A percentile compares a stretch with the other conserved stretches of the same genome.
These are phyloP conservation scores for Phaffia tasmanica DNA, from an alignment of 768 basidiomycete species.

Conservation along the genomic window DNA sequence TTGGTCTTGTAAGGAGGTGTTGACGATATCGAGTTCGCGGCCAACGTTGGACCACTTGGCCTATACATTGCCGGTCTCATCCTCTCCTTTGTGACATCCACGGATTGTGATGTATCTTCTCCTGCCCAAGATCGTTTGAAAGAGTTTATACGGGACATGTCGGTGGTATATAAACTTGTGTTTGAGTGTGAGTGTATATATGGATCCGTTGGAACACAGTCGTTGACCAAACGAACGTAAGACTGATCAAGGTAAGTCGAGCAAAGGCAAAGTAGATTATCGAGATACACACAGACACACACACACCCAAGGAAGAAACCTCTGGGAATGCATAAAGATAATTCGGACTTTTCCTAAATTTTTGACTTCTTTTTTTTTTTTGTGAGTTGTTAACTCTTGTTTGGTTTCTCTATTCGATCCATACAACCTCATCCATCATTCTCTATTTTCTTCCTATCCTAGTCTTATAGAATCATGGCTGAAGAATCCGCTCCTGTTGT, in stretches of 20 bases:
- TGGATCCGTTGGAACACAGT: neutral
- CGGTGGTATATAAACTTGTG: neutral
- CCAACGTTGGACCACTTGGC: neutral
- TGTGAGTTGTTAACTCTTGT: neutral
- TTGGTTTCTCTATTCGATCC: neutral
- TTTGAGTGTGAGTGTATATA: neutral
- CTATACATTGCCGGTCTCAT: neutral
- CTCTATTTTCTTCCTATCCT: conserved; percentile 2
- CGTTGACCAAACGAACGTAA: neutral
- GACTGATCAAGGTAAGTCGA: neutral
- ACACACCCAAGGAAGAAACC: neutral
- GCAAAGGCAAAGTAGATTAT: neutral
- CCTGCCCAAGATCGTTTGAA: no score
- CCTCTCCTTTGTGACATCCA: no score
- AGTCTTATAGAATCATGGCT: conserved; percentile 11
- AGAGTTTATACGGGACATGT: no score
- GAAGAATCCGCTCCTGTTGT: conserved; percentile 9
- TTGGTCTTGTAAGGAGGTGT: neutral
- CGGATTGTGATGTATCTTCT: no score
- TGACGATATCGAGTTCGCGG: neutral
- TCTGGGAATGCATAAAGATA: no score
- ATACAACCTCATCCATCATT: neutral
- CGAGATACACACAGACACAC: neutral
- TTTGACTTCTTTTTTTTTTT: no score
- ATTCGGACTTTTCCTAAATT: no score